Evolutionary conservation across 257 asterid species (phyloP).

Genomic region (Solanum pennellii): DNA sequence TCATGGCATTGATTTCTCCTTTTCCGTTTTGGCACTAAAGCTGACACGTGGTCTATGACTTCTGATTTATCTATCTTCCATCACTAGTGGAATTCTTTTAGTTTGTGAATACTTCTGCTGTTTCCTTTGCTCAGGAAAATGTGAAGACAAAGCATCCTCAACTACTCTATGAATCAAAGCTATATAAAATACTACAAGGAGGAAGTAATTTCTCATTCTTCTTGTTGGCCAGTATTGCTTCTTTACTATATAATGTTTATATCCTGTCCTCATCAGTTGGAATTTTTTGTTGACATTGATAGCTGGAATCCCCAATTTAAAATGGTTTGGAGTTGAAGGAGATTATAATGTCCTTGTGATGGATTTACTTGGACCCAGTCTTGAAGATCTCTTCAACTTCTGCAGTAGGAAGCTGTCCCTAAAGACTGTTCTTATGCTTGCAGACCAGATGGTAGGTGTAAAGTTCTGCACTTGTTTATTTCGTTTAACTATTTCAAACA

Average conservation of each 20-base stretch:
- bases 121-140: conserved; percentile 50
- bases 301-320: conserved; percentile 78
- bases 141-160: conserved; percentile 83
- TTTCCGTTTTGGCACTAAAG: background rate
- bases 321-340: conserved; percentile 94
- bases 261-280: background rate
- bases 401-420: conserved; percentile 77
- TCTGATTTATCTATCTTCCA: background rate
- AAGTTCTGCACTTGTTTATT: background rate
- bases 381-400: conserved; percentile 85
- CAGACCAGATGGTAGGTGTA: conserved; percentile 65
- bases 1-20: background rate
- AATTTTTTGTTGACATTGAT: conserved; percentile 1
- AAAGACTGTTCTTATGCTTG: conserved; percentile 92
- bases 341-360: conserved; percentile 90
- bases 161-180: conserved; percentile 58
- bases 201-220: conserved; percentile 53
- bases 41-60: background rate
- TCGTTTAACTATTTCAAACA: background rate
- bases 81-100: background rate
- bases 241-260: background rate
- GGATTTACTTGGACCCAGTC: conserved; percentile 87
- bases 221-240: background rate
- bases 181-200: conserved; percentile 75
- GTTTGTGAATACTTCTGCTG: background rate